Evolutionary conservation across 331 rosid species (phyloP), one percentile per base, ranked within the genome.

Genomic region (Pyrus hybrid): DNA sequence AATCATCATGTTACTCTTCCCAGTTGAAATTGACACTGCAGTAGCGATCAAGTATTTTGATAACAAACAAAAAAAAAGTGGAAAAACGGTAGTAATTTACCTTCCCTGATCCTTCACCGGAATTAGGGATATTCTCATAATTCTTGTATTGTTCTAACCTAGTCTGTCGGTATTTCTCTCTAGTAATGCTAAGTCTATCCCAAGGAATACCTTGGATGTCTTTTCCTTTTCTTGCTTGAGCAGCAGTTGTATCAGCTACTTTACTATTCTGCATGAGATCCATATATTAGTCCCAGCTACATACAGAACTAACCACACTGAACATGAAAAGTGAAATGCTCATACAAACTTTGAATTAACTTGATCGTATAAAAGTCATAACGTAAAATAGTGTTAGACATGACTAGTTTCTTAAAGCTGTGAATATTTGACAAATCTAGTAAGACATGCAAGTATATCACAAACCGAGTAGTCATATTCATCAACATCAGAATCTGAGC

Each of bases 71-170:
- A 21, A 29, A 21, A 61, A 57, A 32, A 41, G 47, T 7, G 21
- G 53, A n/a, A 37, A 37, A 41, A 41, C 13, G 20, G 22, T 66
- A 11, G 7, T 14, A 7, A 45, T 62, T 82, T 86, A 93, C 97
- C 97, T 90, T 93, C 77, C 85, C 91, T 12, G 96, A 88, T 71
- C 86, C 83, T 53, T 93, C 96, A 77, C 98, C 98, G 0, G 97
- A 89, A 58, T 83, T 88, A 33, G 87, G 89, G 73, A 93, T 81
- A 63, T 89, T 89, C 82, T 93, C 98, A 85, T 91, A 93, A 80
- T 93, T 93, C 91, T 88, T 93, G 87, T 93, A 93, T 70, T 91
- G 93, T 57, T 93, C 97, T 76, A 89, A 70, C 84, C 98, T 91
- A 79, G 93, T 87, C 66, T 91, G 84, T 72, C 98, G 82, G 79